Conservation (phyloP, 441 rosid species). For the Brassica balearica region DNA sequence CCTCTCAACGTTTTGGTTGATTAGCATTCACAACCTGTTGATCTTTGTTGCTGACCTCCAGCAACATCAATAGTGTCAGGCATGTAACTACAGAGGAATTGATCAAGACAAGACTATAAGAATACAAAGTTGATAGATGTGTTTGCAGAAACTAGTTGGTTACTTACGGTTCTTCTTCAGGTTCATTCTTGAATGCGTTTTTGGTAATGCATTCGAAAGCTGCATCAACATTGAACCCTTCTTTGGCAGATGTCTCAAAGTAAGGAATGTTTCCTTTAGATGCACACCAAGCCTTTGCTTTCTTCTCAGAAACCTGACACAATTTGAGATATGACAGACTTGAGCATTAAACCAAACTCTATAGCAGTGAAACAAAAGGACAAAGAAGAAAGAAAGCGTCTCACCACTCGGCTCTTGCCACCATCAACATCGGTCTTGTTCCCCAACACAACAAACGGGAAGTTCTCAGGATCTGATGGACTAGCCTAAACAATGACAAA, state of each 20-base stretch:
- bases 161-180: slow-evolving; percentile 67
- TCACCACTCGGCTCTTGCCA: slow-evolving; percentile 64
- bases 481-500: slow-evolving; percentile 57
- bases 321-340: neutral
- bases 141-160: too few relatives aligned
- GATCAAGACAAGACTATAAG: neutral
- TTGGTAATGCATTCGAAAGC: slow-evolving; percentile 56
- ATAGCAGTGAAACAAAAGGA: neutral
- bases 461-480: slow-evolving; percentile 87
- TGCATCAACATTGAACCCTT: slow-evolving; percentile 56
- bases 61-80: slow-evolving; percentile 77
- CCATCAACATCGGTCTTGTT: slow-evolving; percentile 74
- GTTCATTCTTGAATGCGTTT: slow-evolving; percentile 51
- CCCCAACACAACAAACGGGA: slow-evolving; percentile 87
- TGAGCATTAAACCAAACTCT: slow-evolving; percentile 3
- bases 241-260: slow-evolving; percentile 68
- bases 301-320: slow-evolving; percentile 56
- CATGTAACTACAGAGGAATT: slow-evolving; percentile 51
- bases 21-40: slow-evolving; percentile 76
- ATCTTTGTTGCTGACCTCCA: slow-evolving; percentile 64
- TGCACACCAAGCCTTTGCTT: slow-evolving; percentile 60
- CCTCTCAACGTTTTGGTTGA: neutral
- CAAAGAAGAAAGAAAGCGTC: slow-evolving; percentile 8
- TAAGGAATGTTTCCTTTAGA: slow-evolving; percentile 58
- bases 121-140: neutral